These are phyloP conservation scores for Pestalotiopsis sp. DNA, from an alignment of 2,329 filamentous ascomycete genomes.

Conservation along the genomic window DNA sequence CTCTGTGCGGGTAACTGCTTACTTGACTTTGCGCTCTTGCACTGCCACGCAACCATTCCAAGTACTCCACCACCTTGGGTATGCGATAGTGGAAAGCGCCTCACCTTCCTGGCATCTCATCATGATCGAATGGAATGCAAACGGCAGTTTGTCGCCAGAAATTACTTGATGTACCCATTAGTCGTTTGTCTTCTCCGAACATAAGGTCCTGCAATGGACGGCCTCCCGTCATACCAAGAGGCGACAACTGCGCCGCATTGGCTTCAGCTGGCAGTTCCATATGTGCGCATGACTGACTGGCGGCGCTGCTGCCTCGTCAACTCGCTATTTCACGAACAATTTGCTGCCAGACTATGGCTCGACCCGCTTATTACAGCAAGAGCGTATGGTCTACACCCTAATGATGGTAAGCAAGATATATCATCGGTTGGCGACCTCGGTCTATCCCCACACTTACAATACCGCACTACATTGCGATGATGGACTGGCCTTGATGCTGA, in stretches of 20 bases:
- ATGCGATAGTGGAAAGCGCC: no score
- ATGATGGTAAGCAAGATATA: constrained; percentile 42
- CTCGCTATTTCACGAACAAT: constrained; percentile 47
- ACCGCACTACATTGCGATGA: background rate
- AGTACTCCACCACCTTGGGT: no score
- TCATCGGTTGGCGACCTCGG: background rate
- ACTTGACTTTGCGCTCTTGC: no score
- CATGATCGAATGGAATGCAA: no score
- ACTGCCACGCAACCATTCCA: no score
- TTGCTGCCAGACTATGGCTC: constrained; percentile 56
- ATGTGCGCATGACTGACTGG: constrained; percentile 44
- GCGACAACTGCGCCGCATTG: constrained; percentile 50
- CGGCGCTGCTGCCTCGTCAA: constrained; percentile 51
- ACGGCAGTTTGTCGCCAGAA: background rate
- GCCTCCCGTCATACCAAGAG: constrained; percentile 57
- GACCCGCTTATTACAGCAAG: constrained; percentile 46
- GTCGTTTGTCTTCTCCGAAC: background rate
- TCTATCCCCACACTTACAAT: background rate
- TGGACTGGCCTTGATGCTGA: background rate
- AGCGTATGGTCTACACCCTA: constrained; percentile 42
- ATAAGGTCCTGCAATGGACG: constrained; percentile 27
- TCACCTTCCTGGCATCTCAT: no score
- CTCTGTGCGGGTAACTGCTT: no score
- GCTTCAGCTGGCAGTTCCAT: constrained; percentile 50
- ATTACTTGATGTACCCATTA: background rate